Conservation (phyloP, 106 monocot genomes). For the Dendrobium chrysotoxum region DNA sequence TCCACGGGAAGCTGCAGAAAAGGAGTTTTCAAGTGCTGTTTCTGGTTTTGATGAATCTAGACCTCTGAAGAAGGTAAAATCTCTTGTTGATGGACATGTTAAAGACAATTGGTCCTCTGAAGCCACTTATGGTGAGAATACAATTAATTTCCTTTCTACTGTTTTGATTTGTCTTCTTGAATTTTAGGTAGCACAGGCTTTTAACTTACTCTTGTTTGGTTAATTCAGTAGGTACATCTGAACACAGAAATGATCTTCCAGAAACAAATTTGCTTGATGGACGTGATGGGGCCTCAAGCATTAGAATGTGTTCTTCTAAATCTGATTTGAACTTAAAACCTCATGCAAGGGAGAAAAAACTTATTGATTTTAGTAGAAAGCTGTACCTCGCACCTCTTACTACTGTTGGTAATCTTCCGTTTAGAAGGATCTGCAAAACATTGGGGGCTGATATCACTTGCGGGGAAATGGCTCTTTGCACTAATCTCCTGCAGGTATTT, state of each 20-base stretch:
- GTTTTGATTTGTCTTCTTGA: background rate
- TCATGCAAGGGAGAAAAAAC: conserved; percentile 65
- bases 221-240: background rate
- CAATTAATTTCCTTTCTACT: background rate
- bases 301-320: conserved; percentile 21
- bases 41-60: conserved; percentile 26
- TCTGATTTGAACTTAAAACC: conserved; percentile 30
- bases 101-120: conserved; percentile 17
- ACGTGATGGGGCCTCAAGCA: conserved; percentile 10
- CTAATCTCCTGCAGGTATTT: conserved; percentile 83
- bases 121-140: conserved; percentile 25
- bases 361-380: conserved; percentile 91
- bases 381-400: conserved; percentile 92
- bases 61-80: conserved; percentile 64
- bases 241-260: background rate
- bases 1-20: conserved; percentile 11
- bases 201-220: background rate
- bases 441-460: conserved; percentile 93
- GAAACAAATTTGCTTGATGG: background rate
- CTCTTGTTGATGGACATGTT: conserved; percentile 17
- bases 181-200: background rate
- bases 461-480: conserved; percentile 98
- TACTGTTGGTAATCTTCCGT: conserved; percentile 97
- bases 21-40: conserved; percentile 32
- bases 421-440: conserved; percentile 77